Percentiles rank a stretch among this genome's conserved stretches.
Conservation (phyloP, 345 rosid genomes). For the Litchi chinensis region DNA sequence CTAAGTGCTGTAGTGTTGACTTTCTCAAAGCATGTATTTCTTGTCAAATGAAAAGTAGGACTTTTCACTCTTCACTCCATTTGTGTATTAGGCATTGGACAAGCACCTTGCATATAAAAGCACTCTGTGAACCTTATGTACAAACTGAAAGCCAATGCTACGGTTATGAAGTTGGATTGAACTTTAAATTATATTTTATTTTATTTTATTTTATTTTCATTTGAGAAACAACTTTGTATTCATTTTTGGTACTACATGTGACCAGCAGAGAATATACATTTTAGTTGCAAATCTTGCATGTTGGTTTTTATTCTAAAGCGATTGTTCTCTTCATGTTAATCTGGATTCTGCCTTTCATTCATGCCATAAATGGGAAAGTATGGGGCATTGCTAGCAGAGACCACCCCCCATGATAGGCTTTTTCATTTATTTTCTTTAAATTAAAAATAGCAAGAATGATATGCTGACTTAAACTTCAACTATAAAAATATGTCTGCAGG, state of each 20-base stretch:
- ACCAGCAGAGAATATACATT: not conserved
- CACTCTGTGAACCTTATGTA: not conserved
- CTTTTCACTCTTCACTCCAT: not conserved
- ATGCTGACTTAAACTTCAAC: not conserved
- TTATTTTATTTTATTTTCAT: not conserved
- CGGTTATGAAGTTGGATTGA: not conserved
- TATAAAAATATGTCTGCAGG: slow-evolving; percentile 42
- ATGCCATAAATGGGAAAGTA: not conserved
- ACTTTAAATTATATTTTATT: no score
- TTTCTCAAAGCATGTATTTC: not conserved
- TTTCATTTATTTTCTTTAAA: not conserved
- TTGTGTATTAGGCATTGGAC: not conserved
- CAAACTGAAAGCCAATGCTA: not conserved
- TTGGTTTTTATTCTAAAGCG: not conserved
- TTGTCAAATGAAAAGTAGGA: no score
- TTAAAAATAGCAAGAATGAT: not conserved
- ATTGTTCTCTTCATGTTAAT: not conserved
- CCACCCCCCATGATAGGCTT: not conserved
- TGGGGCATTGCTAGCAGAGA: not conserved
- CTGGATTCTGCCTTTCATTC: not conserved
- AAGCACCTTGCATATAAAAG: not conserved
- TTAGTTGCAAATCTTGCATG: not conserved
- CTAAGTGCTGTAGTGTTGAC: not conserved
- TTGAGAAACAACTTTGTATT: not conserved
- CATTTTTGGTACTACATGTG: not conserved